Base-by-base conservation (phyloP, 306 rosid genomes). In the Dryas alaskensis region DNA sequence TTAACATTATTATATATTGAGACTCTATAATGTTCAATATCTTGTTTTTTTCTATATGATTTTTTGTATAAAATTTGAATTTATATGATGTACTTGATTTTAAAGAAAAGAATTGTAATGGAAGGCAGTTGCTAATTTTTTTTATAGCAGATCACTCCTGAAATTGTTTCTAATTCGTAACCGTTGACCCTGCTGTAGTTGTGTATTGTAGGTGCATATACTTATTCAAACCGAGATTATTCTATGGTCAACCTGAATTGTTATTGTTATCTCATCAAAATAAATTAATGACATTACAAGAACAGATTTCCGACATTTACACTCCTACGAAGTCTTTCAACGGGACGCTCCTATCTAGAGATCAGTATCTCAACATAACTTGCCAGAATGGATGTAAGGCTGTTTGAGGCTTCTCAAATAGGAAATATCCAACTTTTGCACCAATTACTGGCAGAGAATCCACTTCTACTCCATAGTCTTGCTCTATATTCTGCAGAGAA, bases 11-110 rank as follows among this genome's bases (percentile, higher is more conserved):
- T 27, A n/a, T 67, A 42, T 19, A 51, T 64, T 0, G 50, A 43
- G 22, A 62, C 37, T 67, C 76, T 47, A 69, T 63, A 25, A 57
- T 39, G 13, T 10, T 61, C 12, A 42, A 63, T 53, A 45, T 45
- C 40, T 19, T 13, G 6, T 57, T 70, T 63, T 65, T 54, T 62
- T 8, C 55, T 45, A 39, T 50, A 43, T 52, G 75, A 68, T 67
- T 70, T 79, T 57, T 73, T 67, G 83, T 73, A 67, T 67, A 50
- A 68, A 65, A 51, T 22, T 70, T 46, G 12, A 53, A 74, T 25
- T 8, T 42, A 37, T 25, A 70, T 64, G 75, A 57, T 45, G 42
- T 37, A 45, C 65, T 62, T 62, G 48, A 61, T 31, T 43, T 69
- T 45, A 46, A 40, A 70, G 60, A 25, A 70, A 43, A 49, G 19